These are phyloP conservation scores for Aspergillus fumigatiaffinis DNA, from an alignment of 2,329 filamentous ascomycete species.

Conservation along the genomic window DNA sequence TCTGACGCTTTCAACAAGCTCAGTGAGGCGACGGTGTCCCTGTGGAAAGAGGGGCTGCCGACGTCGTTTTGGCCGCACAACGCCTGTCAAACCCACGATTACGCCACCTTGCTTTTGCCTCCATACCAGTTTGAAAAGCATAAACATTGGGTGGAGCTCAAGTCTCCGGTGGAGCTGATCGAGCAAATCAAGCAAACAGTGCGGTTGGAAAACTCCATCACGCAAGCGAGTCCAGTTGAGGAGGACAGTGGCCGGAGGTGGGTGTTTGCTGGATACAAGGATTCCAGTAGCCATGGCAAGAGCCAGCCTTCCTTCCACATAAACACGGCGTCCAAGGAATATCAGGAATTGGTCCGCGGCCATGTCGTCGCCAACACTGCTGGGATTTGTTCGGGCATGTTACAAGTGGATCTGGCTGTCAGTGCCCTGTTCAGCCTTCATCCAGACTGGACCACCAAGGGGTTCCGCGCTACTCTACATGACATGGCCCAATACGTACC, in stretches of 20 bases:
- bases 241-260: not conserved
- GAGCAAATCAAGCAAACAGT: not conserved
- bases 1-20: constrained; percentile 14
- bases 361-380: constrained; percentile 14
- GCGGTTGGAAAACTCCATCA: not conserved
- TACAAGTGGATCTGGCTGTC: constrained; percentile 13
- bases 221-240: not conserved
- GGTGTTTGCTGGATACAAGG: constrained; percentile 11
- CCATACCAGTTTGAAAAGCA: constrained; percentile 45
- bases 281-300: not conserved
- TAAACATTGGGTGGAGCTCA: constrained; percentile 37
- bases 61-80: constrained; percentile 40
- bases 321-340: constrained; percentile 11
- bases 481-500: constrained; percentile 15
- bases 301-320: constrained; percentile 10
- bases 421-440: constrained; percentile 13
- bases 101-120: constrained; percentile 30
- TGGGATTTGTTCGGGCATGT: constrained; percentile 13
- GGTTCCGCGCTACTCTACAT: constrained; percentile 9
- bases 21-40: constrained; percentile 22
- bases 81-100: constrained; percentile 21
- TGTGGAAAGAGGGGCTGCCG: constrained; percentile 41
- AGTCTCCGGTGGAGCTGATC: not conserved
- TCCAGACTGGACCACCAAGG: constrained; percentile 2
- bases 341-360: constrained; percentile 9